Base-by-base conservation (phyloP, 164 flowering plant species). In the Umbilicus rupestris region DNA sequence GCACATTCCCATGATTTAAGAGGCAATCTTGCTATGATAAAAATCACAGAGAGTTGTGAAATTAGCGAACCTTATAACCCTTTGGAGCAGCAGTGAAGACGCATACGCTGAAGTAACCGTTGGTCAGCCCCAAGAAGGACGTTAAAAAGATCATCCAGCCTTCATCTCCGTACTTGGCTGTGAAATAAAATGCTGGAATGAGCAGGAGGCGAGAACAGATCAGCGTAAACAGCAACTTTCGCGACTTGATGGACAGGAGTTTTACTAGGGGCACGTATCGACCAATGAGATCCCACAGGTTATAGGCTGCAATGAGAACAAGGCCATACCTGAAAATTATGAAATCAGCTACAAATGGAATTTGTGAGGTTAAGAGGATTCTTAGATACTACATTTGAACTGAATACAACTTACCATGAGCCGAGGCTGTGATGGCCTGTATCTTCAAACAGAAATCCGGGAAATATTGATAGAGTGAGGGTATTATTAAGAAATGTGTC, bases 91-190 rank as follows among this genome's bases (percentile, higher is more conserved):
- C 60, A 12, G 85, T 90, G 14, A 90, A 75, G 52, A 84, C 79
- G 63, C 94, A 86, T 39, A 90, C 90, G 10, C 92, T 85, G 47
- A 90, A 81, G 65, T 87, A 80, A 20, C 96, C 96, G 64, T 86
- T 85, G 26, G 73, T 78, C 52, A 86, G 62, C 12, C 96, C 94
- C 73, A 90, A 68, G 71, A 85, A 71, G 16, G 86, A 82, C 16
- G 83, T 78, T 10, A 90, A 70, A 71, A 83, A n/a, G 47, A 88
- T 90, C 94, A 87, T 88, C 88, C 88, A 90, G 33, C 96, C 96
- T 47, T 90, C 87, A 52, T 76, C 85, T 11, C 87, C 90, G 47
- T 82, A 84, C 62, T 84, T 85, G 33, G 90, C 86, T 0, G 92
- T 87, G 79, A 87, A 84, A 57, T 87, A 91, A 78, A 91, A 91